A percentile compares a stretch with the other conserved stretches of the same genome.
These are phyloP conservation scores for Mycena crocata DNA, from an alignment of 768 basidiomycete species.

Conservation along the genomic window DNA sequence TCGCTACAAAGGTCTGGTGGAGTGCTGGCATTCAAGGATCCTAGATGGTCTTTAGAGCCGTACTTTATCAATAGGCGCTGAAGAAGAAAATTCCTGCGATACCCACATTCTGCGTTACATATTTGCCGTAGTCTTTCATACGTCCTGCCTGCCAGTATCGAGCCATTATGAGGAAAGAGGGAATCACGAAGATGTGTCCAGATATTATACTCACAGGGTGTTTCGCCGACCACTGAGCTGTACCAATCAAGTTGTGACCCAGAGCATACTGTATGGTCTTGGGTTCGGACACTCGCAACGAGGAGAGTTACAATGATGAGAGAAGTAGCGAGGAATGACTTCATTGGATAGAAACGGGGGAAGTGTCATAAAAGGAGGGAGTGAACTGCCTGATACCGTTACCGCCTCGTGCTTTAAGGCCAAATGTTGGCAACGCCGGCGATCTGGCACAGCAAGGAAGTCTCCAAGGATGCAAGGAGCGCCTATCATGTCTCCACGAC, in stretches of 20 bases:
- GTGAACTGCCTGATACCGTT: too few species aligned
- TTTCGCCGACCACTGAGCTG: constrained; percentile 39
- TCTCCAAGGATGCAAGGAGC: too few species aligned
- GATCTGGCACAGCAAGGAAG: too few species aligned
- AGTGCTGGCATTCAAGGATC: constrained; percentile 30
- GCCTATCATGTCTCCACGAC: too few species aligned
- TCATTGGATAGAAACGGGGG: too few species aligned
- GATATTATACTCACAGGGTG: constrained; percentile 35
- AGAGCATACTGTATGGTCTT: constrained; percentile 34
- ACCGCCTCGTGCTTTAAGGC: too few species aligned
- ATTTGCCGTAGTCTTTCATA: constrained; percentile 43
- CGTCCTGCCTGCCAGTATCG: constrained; percentile 30
- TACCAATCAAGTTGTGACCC: constrained; percentile 41
- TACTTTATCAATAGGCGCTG: too few species aligned
- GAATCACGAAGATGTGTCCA: too few species aligned
- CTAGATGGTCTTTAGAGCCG: constrained; percentile 41
- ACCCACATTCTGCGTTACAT: constrained; percentile 38
- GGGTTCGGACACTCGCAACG: neutral
- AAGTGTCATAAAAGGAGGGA: too few species aligned
- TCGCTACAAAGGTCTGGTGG: constrained; percentile 41
- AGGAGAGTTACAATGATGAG: neutral
- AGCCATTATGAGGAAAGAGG: neutral
- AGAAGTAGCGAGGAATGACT: neutral
- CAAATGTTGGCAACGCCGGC: too few species aligned
- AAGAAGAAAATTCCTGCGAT: neutral